phyloP scores from a whole-genome alignment of 176 grass and related monocot species.

The Tillandsia leiboldiana region DNA sequence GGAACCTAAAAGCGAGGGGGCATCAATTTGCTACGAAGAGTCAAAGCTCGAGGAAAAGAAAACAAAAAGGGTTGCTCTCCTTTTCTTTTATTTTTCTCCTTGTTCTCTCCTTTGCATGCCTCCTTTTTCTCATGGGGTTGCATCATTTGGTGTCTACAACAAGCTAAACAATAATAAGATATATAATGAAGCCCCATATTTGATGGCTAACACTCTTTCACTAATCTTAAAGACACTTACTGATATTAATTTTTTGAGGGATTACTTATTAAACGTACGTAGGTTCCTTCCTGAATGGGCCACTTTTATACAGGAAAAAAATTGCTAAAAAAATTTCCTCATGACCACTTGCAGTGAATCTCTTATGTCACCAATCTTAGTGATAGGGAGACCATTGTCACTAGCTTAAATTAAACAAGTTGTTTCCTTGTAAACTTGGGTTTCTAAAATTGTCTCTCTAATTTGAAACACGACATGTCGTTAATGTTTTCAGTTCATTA shows the following conservation, averaged over 20 bases:
- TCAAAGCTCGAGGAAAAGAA: slow-evolving; percentile 1
- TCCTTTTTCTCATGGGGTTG: slow-evolving; percentile 29
- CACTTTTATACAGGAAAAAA: too few species aligned
- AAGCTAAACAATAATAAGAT: slow-evolving; percentile 39
- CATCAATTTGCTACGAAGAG: background rate
- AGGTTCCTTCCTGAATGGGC: too few species aligned
- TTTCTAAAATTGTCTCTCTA: slow-evolving; percentile 29
- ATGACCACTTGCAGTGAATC: slow-evolving; percentile 21
- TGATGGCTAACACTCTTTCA: background rate
- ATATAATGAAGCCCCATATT: background rate
- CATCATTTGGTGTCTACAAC: slow-evolving; percentile 52
- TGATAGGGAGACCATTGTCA: slow-evolving; percentile 17
- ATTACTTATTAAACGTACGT: background rate
- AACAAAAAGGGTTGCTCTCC: slow-evolving; percentile 3
- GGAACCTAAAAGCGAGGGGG: background rate
- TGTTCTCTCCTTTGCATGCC: slow-evolving; percentile 31
- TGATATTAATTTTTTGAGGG: slow-evolving; percentile 1
- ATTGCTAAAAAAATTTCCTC: background rate
- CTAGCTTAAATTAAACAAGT: slow-evolving; percentile 37
- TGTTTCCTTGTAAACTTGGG: slow-evolving; percentile 38
- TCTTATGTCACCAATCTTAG: slow-evolving; percentile 37
- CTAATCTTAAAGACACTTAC: background rate
- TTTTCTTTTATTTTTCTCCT: slow-evolving; percentile 12
- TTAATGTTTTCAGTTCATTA: slow-evolving; percentile 27
- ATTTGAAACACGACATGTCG: background rate